Percentiles rank a stretch among this genome's conserved stretches.
Conservation (phyloP, 129 eudicot species). For the Pulicaria dysenterica region DNA sequence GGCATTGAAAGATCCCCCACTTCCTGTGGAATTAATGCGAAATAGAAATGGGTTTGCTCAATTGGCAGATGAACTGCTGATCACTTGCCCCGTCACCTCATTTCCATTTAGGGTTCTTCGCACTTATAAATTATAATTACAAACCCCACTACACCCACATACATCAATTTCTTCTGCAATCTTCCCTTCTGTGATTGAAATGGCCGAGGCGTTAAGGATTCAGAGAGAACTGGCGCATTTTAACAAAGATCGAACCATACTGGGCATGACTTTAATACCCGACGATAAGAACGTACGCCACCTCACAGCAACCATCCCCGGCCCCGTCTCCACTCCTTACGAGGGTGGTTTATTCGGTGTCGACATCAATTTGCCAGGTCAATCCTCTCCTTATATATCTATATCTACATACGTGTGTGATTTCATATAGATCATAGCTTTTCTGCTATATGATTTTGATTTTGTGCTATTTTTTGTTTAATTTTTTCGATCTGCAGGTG, state of each 20-base stretch:
- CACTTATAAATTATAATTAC: neutral
- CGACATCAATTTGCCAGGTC: conserved; percentile 79
- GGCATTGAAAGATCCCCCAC: neutral
- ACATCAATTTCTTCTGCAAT: neutral
- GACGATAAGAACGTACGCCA: conserved; percentile 54
- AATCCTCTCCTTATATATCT: neutral
- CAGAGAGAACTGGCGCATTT: conserved; percentile 34
- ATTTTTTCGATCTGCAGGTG: conserved; percentile 5
- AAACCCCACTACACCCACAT: conserved; percentile 13
- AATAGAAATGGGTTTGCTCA: neutral
- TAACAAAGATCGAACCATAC: conserved; percentile 23
- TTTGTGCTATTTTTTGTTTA: conserved; percentile 8
- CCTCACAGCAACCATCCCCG: conserved; percentile 75
- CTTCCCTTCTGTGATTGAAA: conserved; percentile 15
- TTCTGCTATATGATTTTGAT: neutral
- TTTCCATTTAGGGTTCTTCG: conserved; percentile 10
- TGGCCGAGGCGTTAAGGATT: conserved; percentile 25
- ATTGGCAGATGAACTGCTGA: neutral
- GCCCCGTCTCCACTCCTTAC: conserved; percentile 84
- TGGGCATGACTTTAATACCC: conserved; percentile 28
- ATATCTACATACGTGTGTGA: conserved; percentile 5
- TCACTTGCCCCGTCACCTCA: neutral
- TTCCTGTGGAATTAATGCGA: neutral
- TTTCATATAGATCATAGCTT: neutral
- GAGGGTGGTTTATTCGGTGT: conserved; percentile 83